phyloP scores from a whole-genome alignment of 441 rosid species.

The Macaranga tanarius region DNA sequence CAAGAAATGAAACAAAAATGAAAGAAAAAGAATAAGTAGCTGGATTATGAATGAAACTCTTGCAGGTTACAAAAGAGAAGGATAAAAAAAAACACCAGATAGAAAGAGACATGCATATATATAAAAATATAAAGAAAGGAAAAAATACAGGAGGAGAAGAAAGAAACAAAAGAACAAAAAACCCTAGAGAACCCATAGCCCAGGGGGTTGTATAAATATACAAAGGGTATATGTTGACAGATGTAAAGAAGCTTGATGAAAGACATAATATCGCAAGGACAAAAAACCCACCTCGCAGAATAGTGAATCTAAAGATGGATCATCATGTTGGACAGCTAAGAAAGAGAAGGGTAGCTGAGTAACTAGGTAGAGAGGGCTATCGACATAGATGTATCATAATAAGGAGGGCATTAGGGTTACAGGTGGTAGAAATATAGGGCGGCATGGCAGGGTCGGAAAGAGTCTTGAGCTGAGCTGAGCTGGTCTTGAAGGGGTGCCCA shows the following conservation, averaged over 20 bases:
- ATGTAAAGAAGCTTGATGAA: conserved; percentile 15
- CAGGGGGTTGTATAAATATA: not conserved
- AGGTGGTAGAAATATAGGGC: conserved; percentile 40
- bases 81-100: not conserved
- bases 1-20: too few relatives aligned
- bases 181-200: not conserved
- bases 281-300: conserved; percentile 16
- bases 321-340: conserved; percentile 50
- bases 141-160: not conserved
- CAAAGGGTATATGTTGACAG: conserved; percentile 2
- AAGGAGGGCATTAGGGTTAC: conserved; percentile 21
- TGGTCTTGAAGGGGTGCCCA: not conserved
- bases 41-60: too few relatives aligned
- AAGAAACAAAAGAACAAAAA: not conserved
- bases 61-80: not conserved
- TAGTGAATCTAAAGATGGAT: conserved; percentile 36
- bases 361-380: not conserved
- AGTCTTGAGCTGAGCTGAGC: too few relatives aligned
- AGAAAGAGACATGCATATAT: not conserved
- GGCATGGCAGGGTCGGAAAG: conserved; percentile 31
- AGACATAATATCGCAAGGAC: not conserved
- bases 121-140: too few relatives aligned
- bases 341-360: conserved; percentile 18
- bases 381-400: conserved; percentile 21
- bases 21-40: too few relatives aligned